phyloP scores from a whole-genome alignment of 371 early-diverging fungal species.

The Rhizopus delemar region DNA sequence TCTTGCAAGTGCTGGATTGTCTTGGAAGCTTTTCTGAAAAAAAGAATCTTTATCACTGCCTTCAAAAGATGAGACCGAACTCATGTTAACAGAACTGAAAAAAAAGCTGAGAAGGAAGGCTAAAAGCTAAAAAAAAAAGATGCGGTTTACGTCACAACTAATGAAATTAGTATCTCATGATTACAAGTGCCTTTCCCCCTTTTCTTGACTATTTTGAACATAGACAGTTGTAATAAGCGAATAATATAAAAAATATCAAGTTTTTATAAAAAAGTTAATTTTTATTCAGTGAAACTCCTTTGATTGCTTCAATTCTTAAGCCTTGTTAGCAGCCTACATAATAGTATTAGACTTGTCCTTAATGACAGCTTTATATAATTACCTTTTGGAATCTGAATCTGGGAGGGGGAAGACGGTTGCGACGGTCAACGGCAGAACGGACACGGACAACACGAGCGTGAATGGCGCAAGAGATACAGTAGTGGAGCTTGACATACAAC shows the following conservation, averaged over 20 bases:
- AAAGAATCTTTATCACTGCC: slow-evolving; percentile 49
- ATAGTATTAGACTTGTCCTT: neutral
- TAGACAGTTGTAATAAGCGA: no score
- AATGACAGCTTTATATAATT: slow-evolving; percentile 5
- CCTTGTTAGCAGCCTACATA: slow-evolving; percentile 31
- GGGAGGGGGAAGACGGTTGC: slow-evolving; percentile 92
- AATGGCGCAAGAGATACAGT: slow-evolving; percentile 99
- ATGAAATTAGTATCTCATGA: neutral
- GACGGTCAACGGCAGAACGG: slow-evolving; percentile 88
- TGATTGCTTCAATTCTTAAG: slow-evolving; percentile 13
- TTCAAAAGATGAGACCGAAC: slow-evolving; percentile 52
- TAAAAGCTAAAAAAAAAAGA: slow-evolving; percentile 3
- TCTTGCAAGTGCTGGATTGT: slow-evolving; percentile 30
- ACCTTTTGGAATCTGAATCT: slow-evolving; percentile 82
- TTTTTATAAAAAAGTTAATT: neutral
- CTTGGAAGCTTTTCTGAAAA: slow-evolving; percentile 33
- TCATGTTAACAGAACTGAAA: slow-evolving; percentile 22
- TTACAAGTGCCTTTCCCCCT: no score
- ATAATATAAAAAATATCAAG: no score
- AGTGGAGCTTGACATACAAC: slow-evolving; percentile 96
- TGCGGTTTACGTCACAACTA: neutral
- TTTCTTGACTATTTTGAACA: no score
- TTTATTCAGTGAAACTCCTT: neutral
- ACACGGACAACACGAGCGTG: slow-evolving; percentile 97
- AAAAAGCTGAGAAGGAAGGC: neutral